Percentiles rank a stretch among this genome's conserved stretches.
Conservation (phyloP, 2,329 filamentous ascomycete species). For the Chalaropsis ovoidea region DNA sequence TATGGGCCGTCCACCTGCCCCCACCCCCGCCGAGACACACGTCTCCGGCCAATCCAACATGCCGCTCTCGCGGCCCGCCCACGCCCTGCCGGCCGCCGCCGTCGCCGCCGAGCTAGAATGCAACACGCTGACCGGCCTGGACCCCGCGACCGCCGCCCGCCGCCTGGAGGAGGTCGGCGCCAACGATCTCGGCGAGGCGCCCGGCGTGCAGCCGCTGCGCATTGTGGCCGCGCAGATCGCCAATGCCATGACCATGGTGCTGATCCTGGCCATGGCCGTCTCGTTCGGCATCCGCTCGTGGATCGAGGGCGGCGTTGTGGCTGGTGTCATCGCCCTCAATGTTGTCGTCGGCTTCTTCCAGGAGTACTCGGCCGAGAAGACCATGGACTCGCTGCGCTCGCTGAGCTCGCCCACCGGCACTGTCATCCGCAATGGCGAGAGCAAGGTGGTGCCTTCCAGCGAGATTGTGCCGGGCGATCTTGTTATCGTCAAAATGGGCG, state of each 20-base stretch:
- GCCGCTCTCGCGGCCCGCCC: constrained; percentile 46
- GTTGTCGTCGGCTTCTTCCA: constrained; percentile 41
- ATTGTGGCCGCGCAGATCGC: constrained; percentile 48
- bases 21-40: constrained; percentile 25
- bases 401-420: constrained; percentile 34
- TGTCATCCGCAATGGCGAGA: constrained; percentile 34
- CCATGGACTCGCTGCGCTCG: constrained; percentile 35
- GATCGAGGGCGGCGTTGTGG: constrained; percentile 43
- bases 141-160: constrained; percentile 40
- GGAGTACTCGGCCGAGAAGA: constrained; percentile 36
- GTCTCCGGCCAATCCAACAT: constrained; percentile 33
- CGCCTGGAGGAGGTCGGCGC: constrained; percentile 46
- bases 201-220: constrained; percentile 45
- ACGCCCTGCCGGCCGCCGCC: constrained; percentile 41
- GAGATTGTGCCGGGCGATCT: constrained; percentile 49
- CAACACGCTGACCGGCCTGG: constrained; percentile 46
- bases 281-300: constrained; percentile 42
- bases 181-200: constrained; percentile 44
- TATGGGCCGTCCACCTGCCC: constrained; percentile 11
- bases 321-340: constrained; percentile 44
- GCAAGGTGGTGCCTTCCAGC: constrained; percentile 31
- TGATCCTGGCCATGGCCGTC: constrained; percentile 51
- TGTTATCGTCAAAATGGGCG: constrained; percentile 41
- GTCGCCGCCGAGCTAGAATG: constrained; percentile 45
- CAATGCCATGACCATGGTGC: constrained; percentile 50